phyloP scores from a whole-genome alignment of 371 early-diverging fungal species.

The Apophysomyces sp. region DNA sequence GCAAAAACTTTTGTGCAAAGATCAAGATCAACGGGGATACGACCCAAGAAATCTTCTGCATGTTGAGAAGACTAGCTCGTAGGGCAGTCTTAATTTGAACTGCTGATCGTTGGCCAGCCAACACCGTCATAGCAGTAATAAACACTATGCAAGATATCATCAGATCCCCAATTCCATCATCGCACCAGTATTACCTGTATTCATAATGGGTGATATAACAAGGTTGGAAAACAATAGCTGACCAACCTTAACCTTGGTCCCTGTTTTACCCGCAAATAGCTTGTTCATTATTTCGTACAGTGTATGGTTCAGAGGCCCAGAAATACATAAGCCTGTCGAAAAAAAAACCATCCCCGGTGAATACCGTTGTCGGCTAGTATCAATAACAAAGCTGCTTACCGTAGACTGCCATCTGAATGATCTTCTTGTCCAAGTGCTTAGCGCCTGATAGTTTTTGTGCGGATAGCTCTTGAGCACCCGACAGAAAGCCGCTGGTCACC shows the following conservation, averaged over 20 bases:
- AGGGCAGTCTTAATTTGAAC: slow-evolving; percentile 55
- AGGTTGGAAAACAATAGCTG: slow-evolving; percentile 70
- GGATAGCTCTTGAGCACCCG: slow-evolving; percentile 76
- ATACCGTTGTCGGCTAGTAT: no score
- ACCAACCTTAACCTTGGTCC: slow-evolving; percentile 55
- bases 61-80: slow-evolving; percentile 58
- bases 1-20: slow-evolving; percentile 76
- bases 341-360: not conserved
- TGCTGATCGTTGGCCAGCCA: slow-evolving; percentile 69
- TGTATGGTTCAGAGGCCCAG: slow-evolving; percentile 74
- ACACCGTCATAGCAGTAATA: slow-evolving; percentile 77
- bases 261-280: slow-evolving; percentile 62
- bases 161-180: not conserved
- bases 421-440: slow-evolving; percentile 61
- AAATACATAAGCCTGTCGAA: slow-evolving; percentile 52
- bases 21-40: slow-evolving; percentile 75
- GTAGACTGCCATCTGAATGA: slow-evolving; percentile 81
- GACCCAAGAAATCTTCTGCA: slow-evolving; percentile 84
- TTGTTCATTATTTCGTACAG: slow-evolving; percentile 66
- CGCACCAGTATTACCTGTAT: slow-evolving; percentile 56
- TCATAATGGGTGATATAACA: slow-evolving; percentile 78
- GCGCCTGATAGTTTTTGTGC: slow-evolving; percentile 71
- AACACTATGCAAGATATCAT: slow-evolving; percentile 53
- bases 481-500: slow-evolving; percentile 72
- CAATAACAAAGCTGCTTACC: no score